phyloP scores from a whole-genome alignment of 2,329 filamentous ascomycete genomes.

The Talaromyces sp. region DNA sequence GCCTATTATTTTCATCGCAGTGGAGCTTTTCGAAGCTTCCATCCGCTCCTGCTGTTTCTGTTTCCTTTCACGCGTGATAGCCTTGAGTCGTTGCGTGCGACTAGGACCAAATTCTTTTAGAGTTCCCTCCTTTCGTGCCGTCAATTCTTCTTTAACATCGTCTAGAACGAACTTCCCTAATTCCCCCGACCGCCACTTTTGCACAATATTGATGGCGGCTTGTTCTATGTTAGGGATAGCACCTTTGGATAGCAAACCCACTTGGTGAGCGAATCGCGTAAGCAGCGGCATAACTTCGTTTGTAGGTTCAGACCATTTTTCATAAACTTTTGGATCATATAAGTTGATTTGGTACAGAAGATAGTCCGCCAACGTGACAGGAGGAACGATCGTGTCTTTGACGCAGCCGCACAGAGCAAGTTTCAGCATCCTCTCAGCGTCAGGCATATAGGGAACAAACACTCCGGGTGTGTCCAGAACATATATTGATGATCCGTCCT shows the following conservation, averaged over 20 bases:
- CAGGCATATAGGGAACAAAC: constrained; percentile 85
- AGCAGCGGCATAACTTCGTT: constrained; percentile 79
- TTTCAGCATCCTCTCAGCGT: constrained; percentile 88
- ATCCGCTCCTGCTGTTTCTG: constrained; percentile 18
- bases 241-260: constrained; percentile 71
- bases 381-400: constrained; percentile 78
- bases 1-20: constrained; percentile 20
- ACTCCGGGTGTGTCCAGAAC: constrained; percentile 91
- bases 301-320: constrained; percentile 65
- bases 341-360: constrained; percentile 80
- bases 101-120: constrained; percentile 35
- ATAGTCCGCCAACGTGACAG: constrained; percentile 81
- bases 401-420: constrained; percentile 88
- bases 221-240: constrained; percentile 67
- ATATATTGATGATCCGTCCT: constrained; percentile 64
- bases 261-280: constrained; percentile 65
- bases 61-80: constrained; percentile 29
- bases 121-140: constrained; percentile 45
- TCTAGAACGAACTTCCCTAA: constrained; percentile 79
- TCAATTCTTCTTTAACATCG: constrained; percentile 60
- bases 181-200: constrained; percentile 74
- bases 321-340: constrained; percentile 60
- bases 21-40: background rate
- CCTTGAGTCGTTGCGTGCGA: constrained; percentile 43
- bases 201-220: constrained; percentile 74